Evolutionary conservation across 2,329 filamentous ascomycete species (phyloP).

Genomic region (Aspergillus ruber): DNA sequence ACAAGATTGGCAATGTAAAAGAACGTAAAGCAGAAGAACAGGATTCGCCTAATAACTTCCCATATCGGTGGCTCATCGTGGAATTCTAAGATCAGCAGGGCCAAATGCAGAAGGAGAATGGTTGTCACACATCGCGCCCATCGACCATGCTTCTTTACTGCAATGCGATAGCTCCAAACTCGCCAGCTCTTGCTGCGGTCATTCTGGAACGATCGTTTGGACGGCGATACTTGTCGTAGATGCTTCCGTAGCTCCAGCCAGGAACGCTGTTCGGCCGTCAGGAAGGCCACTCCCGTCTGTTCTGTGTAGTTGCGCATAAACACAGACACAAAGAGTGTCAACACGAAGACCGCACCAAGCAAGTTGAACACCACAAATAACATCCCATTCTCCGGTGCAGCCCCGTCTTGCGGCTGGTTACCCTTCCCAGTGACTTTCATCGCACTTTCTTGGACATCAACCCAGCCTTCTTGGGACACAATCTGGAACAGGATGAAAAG

Average conservation of each 20-base stretch:
- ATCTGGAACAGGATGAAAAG: constrained; percentile 98
- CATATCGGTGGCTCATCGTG: constrained; percentile 67
- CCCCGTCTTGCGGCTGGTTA: constrained; percentile 63
- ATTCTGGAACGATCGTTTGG: constrained; percentile 79
- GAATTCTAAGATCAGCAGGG: constrained; percentile 79
- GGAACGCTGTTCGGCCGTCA: constrained; percentile 91
- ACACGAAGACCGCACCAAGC: constrained; percentile 88
- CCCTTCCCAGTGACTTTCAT: constrained; percentile 74
- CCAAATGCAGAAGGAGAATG: constrained; percentile 72
- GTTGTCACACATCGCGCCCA: constrained; percentile 82
- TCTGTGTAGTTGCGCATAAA: constrained; percentile 99
- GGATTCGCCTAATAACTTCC: constrained; percentile 58
- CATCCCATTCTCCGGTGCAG: constrained; percentile 74
- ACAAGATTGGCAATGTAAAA: constrained; percentile 77
- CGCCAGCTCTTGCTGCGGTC: constrained; percentile 67
- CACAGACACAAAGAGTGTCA: constrained; percentile 96
- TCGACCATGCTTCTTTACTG: constrained; percentile 84
- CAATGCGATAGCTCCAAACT: constrained; percentile 89
- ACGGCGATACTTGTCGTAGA: constrained; percentile 85
- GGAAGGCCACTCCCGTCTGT: constrained; percentile 91
- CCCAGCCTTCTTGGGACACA: constrained; percentile 97
- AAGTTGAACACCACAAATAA: constrained; percentile 98
- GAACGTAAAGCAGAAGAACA: constrained; percentile 76
- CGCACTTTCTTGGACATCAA: constrained; percentile 78
- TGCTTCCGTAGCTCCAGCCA: constrained; percentile 95